phyloP scores from a whole-genome alignment of 2,329 filamentous ascomycete genomes.

The Hymenoscyphus occultus region DNA sequence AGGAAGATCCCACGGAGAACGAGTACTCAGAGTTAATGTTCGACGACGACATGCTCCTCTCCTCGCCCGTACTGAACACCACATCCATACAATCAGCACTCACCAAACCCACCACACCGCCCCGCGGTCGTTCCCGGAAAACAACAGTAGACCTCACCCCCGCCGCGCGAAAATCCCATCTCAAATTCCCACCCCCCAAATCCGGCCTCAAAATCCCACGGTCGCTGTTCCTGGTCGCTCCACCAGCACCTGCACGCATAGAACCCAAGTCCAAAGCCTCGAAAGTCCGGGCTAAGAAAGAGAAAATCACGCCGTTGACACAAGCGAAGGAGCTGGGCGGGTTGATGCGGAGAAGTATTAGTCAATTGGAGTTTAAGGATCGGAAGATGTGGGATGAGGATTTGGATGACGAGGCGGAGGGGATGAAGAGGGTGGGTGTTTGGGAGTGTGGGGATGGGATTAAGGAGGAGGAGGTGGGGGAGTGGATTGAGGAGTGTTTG shows the following conservation, averaged over 20 bases:
- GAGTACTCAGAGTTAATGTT: not conserved
- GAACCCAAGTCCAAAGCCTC: not conserved
- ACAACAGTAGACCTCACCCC: conserved; percentile 14
- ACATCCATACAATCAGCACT: not conserved
- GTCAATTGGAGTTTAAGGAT: conserved; percentile 27
- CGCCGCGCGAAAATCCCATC: conserved; percentile 18
- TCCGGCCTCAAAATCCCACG: conserved; percentile 28
- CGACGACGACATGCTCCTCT: not conserved
- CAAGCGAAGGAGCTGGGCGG: conserved; percentile 29
- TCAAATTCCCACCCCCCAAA: conserved; percentile 29
- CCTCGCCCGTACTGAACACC: not conserved
- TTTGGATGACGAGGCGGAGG: conserved; percentile 21
- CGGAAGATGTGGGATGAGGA: conserved; percentile 27
- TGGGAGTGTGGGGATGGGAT: not conserved
- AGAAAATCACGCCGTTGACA: conserved; percentile 1
- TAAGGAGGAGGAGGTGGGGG: conserved; percentile 13
- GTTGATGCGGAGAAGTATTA: conserved; percentile 31
- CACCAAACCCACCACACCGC: not conserved
- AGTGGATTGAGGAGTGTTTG: conserved; percentile 23
- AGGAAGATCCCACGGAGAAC: not conserved
- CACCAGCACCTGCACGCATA: not conserved
- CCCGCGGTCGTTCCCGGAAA: conserved; percentile 6
- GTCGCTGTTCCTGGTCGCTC: conserved; percentile 24
- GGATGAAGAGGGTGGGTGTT: conserved; percentile 20
- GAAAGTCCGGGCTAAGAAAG: not conserved